Evolutionary conservation across 163 green algal species (phyloP).

Genomic region (Volvox carteri): DNA sequence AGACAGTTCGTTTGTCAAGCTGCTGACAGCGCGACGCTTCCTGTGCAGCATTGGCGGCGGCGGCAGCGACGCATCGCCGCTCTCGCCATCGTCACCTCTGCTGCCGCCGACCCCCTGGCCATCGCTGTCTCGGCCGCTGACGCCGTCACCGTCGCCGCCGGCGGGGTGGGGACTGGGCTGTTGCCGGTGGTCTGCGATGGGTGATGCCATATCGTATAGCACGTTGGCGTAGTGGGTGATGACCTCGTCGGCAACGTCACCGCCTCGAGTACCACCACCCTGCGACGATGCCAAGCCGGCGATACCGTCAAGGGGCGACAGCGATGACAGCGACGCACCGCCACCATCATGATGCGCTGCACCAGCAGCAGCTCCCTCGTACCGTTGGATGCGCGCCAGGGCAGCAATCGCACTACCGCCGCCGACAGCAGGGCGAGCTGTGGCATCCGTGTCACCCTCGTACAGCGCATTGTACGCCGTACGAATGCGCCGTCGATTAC

Average conservation of each 20-base stretch:
- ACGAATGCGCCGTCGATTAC: neutral
- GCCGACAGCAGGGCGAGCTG: neutral
- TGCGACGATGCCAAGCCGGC: neutral
- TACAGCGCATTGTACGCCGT: conserved; percentile 32
- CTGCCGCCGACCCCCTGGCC: neutral
- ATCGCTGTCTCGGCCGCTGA: neutral
- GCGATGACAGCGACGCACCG: neutral
- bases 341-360: neutral
- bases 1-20: neutral
- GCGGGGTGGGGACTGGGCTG: neutral
- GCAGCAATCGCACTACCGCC: neutral
- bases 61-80: neutral
- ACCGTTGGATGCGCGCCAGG: neutral
- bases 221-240: conserved; percentile 45
- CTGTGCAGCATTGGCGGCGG: neutral
- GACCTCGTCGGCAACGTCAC: neutral
- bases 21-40: neutral
- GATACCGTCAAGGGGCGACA: neutral
- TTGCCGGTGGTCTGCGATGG: neutral
- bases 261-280: neutral
- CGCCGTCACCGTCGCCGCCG: neutral
- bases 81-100: neutral
- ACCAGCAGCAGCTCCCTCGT: neutral
- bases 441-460: neutral
- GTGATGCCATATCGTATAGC: conserved; percentile 26